Base-by-base conservation (phyloP, 2,329 filamentous ascomycete species). In the Graphiopsis chlorocephala region DNA sequence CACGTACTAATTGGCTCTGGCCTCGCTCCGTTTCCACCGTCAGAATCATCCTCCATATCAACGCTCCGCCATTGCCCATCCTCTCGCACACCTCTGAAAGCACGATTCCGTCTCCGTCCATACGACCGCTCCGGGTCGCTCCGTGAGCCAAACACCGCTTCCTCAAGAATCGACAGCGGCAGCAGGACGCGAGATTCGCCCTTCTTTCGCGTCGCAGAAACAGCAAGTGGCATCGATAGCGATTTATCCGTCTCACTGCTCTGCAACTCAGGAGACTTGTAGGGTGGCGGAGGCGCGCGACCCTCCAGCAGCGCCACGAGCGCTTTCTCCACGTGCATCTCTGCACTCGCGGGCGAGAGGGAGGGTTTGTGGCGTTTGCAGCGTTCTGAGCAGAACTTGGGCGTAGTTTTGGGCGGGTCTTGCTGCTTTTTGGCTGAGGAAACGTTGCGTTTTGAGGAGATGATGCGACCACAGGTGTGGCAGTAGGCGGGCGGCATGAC, bases 361-460 rank as follows among this genome's bases (percentile, higher is more conserved):
- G 80, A 78, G 0, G 82, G 83, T 69, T 86, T 87, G 42, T 79
- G 78, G 35, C 78, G 78, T 23, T 84, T 78, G 68, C 85, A 88
- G 42, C 82, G 77, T 53, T 81, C 77, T 0, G 85, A 88, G 75
- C 86, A 88, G 76, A 86, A 88, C 67, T 85, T 86, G 35, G 71
- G 70, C 3, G 70, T 68, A 1, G 73, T 70, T 20, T 70, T 74
- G 48, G 74, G 70, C 20, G 60, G 23, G 31, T 28, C 33, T 67
- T 48, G 35, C 73, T 69, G 2, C 70, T 71, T 55, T 78, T 78
- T 42, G 67, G 69, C 42, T 31, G 64, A 25, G 8, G 66, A 33
- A 33, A 68, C 68, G 61, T 71, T 70, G 29, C 68, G 68, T 57
- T 65, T 63, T 61, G 56, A 17, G 6, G 11, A 80, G 45, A 86